Conservation (phyloP, 495 filamentous ascomycete genomes). For the Penicillium bialowiezense region DNA sequence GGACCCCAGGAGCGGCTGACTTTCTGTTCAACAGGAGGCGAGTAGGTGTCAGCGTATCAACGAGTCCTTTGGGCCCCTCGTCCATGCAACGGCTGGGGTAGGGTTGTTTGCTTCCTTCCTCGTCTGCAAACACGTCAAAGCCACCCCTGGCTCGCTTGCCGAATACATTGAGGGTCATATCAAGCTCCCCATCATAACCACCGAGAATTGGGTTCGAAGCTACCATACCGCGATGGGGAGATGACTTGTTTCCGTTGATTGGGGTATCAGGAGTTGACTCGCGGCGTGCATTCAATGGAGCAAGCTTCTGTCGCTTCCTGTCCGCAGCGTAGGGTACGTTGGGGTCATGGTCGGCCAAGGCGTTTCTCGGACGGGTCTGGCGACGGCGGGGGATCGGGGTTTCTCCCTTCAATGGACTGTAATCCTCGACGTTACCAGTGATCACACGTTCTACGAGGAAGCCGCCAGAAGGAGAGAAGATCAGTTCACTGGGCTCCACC, state of each 20-base stretch:
- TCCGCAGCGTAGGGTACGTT: slow-evolving; percentile 31
- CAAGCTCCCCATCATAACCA: slow-evolving; percentile 31
- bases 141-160: slow-evolving; percentile 16
- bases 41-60: slow-evolving; percentile 20
- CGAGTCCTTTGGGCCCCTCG: neutral
- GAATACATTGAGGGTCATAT: slow-evolving; percentile 22
- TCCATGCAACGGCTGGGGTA: slow-evolving; percentile 9
- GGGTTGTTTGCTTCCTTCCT: slow-evolving; percentile 5
- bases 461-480: slow-evolving; percentile 58
- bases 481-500: slow-evolving; percentile 68
- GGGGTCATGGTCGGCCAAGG: slow-evolving; percentile 26
- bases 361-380: slow-evolving; percentile 23
- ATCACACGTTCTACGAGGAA: slow-evolving; percentile 57
- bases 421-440: slow-evolving; percentile 52
- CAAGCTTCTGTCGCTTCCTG: slow-evolving; percentile 21
- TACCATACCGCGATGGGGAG: slow-evolving; percentile 5
- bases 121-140: slow-evolving; percentile 40
- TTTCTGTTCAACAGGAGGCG: slow-evolving; percentile 23
- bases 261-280: neutral
- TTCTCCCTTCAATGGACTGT: slow-evolving; percentile 48
- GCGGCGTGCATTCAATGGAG: neutral
- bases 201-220: slow-evolving; percentile 6
- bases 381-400: slow-evolving; percentile 42
- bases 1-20: slow-evolving; percentile 8
- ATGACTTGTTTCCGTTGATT: neutral